These are phyloP conservation scores for Debaryomycetaceae sp. DNA, from an alignment of 1,139 yeast genomes.

Conservation along the genomic window DNA sequence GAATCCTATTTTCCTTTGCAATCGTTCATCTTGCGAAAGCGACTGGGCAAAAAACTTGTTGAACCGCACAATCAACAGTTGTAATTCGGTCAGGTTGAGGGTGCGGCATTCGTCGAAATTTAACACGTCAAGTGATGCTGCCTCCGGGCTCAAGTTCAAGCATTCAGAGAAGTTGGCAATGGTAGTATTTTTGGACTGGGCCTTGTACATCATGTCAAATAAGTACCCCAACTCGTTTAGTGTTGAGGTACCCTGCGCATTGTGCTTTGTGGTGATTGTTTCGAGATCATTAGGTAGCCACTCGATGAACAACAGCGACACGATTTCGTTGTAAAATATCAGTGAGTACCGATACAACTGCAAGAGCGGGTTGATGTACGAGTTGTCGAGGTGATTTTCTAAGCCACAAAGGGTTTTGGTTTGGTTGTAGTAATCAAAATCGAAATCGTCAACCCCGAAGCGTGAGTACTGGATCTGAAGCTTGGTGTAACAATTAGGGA, in stretches of 20 bases:
- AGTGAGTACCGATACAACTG: conserved; percentile 83
- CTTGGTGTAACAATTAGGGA: conserved; percentile 72
- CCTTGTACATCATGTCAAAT: conserved; percentile 86
- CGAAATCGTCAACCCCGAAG: conserved; percentile 93
- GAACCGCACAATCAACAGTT: conserved; percentile 48
- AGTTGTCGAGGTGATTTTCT: conserved; percentile 79
- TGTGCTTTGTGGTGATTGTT: conserved; percentile 21
- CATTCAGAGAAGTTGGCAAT: conserved; percentile 64
- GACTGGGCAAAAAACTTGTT: conserved; percentile 43
- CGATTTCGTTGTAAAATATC: conserved; percentile 60
- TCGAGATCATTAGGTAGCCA: conserved; percentile 43
- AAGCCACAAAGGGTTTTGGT: conserved; percentile 73
- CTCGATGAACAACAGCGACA: conserved; percentile 54
- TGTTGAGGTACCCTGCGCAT: conserved; percentile 49
- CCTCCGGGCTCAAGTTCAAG: conserved; percentile 43
- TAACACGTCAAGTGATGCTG: conserved; percentile 46
- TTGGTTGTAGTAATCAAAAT: conserved; percentile 76
- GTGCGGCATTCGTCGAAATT: conserved; percentile 45
- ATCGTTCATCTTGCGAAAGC: conserved; percentile 2
- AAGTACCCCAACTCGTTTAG: conserved; percentile 82
- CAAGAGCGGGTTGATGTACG: conserved; percentile 74
- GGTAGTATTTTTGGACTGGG: conserved; percentile 66
- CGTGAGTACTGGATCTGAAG: conserved; percentile 79
- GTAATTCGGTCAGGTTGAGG: conserved; percentile 31
- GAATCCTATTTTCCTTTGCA: neutral